Evolutionary conservation across 2,329 filamentous ascomycete species (phyloP).

Genomic region (Claviceps paspali): DNA sequence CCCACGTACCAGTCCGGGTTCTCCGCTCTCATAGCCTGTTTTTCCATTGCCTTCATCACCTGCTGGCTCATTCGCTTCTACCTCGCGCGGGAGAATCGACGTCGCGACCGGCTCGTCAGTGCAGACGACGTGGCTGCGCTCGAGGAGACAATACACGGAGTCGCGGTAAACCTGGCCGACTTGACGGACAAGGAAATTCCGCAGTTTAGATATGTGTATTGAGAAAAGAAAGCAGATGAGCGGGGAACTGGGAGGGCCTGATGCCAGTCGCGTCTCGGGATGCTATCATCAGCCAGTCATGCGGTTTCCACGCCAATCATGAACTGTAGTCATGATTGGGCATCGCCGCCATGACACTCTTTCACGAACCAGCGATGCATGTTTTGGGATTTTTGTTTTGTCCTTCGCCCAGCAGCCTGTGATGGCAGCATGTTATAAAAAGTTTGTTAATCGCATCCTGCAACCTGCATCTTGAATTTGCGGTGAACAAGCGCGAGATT

Average conservation of each 20-base stretch:
- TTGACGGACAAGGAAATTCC: slow-evolving; percentile 40
- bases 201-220: slow-evolving; percentile 36
- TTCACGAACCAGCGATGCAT: too few relatives aligned
- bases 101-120: slow-evolving; percentile 25
- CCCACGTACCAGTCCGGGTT: slow-evolving; percentile 48
- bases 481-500: background rate
- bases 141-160: slow-evolving; percentile 1
- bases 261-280: too few relatives aligned
- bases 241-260: too few relatives aligned
- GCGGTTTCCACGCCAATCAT: too few relatives aligned
- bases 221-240: too few relatives aligned
- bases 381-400: too few relatives aligned
- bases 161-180: slow-evolving; percentile 20
- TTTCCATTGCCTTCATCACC: slow-evolving; percentile 27
- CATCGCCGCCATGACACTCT: too few relatives aligned
- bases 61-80: slow-evolving; percentile 32
- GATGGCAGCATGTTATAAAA: background rate
- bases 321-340: too few relatives aligned
- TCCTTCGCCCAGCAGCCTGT: too few relatives aligned
- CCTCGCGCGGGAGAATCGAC: slow-evolving; percentile 34
- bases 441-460: too few relatives aligned
- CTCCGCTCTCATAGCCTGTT: slow-evolving; percentile 45
- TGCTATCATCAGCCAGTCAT: too few relatives aligned
- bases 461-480: background rate
- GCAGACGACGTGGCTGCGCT: slow-evolving; percentile 1